Percentiles rank a stretch among this genome's conserved stretches.
Conservation (phyloP, 495 filamentous ascomycete species). For the Aeminium ludgeri region DNA sequence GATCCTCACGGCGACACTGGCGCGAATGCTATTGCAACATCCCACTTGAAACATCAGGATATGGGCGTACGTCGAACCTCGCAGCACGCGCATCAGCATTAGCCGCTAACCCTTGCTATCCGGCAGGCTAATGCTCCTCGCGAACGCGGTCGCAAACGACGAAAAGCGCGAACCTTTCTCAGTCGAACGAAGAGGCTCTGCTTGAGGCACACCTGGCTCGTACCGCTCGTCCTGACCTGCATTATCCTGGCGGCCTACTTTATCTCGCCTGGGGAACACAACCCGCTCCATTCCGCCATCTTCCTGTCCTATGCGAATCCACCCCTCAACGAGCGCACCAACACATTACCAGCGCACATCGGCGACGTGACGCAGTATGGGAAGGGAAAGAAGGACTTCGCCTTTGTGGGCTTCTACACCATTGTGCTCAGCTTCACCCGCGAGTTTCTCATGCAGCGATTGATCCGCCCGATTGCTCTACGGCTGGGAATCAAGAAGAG, state of each 20-base stretch:
- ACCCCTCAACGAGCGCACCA: constrained; percentile 28
- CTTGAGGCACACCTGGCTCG: constrained; percentile 34
- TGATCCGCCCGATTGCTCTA: constrained; percentile 64
- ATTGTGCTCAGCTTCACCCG: constrained; percentile 82
- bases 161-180: constrained; percentile 22
- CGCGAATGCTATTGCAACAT: constrained; percentile 14
- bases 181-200: constrained; percentile 23
- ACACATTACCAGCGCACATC: constrained; percentile 44
- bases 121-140: background rate
- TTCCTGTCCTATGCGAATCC: constrained; percentile 84
- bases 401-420: constrained; percentile 80
- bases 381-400: constrained; percentile 71
- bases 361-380: constrained; percentile 82
- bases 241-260: constrained; percentile 52
- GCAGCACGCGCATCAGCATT: background rate
- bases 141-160: constrained; percentile 26
- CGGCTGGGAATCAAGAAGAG: constrained; percentile 51
- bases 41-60: background rate
- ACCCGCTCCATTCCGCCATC: constrained; percentile 71
- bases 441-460: constrained; percentile 89
- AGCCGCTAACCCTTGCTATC: background rate
- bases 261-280: constrained; percentile 61
- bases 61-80: background rate
- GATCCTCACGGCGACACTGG: constrained; percentile 19
- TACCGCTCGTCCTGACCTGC: constrained; percentile 54